Base-by-base conservation (phyloP, 2,329 filamentous ascomycete species). In the Nannizziopsis arthrosporioides region DNA sequence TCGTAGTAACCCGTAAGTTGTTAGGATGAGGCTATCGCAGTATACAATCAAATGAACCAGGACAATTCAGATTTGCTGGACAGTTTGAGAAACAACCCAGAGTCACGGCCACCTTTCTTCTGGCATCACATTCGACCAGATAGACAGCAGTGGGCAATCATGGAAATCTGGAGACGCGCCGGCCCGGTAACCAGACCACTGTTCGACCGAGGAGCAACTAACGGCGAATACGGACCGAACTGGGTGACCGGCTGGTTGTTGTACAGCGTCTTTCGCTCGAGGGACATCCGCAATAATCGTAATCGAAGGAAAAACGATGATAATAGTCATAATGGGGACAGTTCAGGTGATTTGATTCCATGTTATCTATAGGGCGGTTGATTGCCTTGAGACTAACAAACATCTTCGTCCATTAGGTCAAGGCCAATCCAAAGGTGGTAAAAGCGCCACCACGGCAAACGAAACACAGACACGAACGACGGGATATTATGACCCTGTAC, bases 231-330 rank as follows among this genome's bases (percentile, higher is more conserved):
- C 50, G 67, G 64, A 6, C 68, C 68, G 5, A 71, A 71, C 49
- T 71, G 68, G 68, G 68, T 71, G 11, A 65, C 68, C 0, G 63
- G 66, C 12, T 71, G 68, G 68, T 59, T 71, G 58, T 56, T 71
- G 54, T 71, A 71, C 55, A 70, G 68, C 51, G 68, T 71, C 22
- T 71, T 71, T 56, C 65, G 68, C n/a, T 69, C 68, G 15, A 57
- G 68, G 45, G 68, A 71, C 59, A 64, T 68, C 48, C 61, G 68
- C 43, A 71, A 71, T 56, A 70, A 70, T 58, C 65, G 68, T 18
- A 70, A 68, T 56, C 62, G 67, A 51, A 58, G 66, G 42, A 63
- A 62, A 55, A 63, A 61, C 12, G 62, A 67, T 45, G 57, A 56
- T 53, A 44, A 43, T 39, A 47, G 44, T 22, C 48, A 46, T 27